Evolutionary conservation across 2,329 filamentous ascomycete species (phyloP).

Genomic region (Sclerotinia sclerotiorum): DNA sequence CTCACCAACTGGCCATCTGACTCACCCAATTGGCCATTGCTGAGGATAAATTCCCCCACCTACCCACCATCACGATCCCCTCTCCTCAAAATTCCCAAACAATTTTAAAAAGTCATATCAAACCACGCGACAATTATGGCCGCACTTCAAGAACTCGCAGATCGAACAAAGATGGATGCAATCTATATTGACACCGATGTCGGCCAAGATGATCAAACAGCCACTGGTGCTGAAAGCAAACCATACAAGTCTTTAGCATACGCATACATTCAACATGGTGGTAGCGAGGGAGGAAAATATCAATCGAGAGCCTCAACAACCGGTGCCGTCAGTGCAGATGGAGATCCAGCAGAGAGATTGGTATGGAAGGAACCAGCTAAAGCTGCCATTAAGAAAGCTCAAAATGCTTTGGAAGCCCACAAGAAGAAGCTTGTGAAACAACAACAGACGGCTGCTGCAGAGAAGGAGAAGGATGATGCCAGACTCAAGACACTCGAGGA

Average conservation of each 20-base stretch:
- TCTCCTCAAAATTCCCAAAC: constrained; percentile 14
- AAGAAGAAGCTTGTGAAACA: constrained; percentile 85
- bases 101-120: background rate
- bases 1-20: background rate
- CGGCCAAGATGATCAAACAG: constrained; percentile 67
- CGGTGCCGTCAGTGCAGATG: constrained; percentile 58
- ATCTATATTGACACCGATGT: constrained; percentile 80
- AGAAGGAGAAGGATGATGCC: constrained; percentile 71
- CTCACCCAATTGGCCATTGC: constrained; percentile 9
- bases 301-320: constrained; percentile 67
- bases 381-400: constrained; percentile 81
- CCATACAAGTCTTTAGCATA: constrained; percentile 81
- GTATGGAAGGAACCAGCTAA: constrained; percentile 82
- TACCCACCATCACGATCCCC: no score
- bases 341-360: constrained; percentile 62
- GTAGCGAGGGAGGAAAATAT: constrained; percentile 57
- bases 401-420: constrained; percentile 69
- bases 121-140: constrained; percentile 33
- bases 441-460: constrained; percentile 67
- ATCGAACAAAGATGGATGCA: constrained; percentile 50
- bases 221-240: constrained; percentile 66
- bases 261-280: constrained; percentile 69
- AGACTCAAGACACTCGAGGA: constrained; percentile 71
- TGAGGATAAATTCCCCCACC: constrained; percentile 19
- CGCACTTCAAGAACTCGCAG: constrained; percentile 50